These are phyloP conservation scores for Psidium friedrichsthalianum DNA, from an alignment of 345 rosid species.

Conservation along the genomic window DNA sequence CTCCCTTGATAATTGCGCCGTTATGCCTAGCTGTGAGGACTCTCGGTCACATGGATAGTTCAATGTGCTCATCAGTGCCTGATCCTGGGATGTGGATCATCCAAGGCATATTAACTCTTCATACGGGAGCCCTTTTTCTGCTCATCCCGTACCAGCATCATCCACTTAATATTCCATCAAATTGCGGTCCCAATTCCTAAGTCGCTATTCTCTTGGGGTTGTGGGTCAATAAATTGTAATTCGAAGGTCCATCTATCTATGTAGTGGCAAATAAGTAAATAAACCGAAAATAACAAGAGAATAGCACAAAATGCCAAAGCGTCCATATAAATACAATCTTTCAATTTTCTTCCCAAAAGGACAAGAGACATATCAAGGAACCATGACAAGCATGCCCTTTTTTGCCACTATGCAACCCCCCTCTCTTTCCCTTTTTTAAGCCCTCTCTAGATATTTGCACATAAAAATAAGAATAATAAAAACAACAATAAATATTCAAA, in stretches of 20 bases:
- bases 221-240: background rate
- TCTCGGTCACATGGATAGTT: no score
- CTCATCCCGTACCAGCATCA: background rate
- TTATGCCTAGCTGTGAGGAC: no score
- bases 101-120: no score
- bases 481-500: background rate
- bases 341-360: background rate
- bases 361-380: background rate
- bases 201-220: background rate
- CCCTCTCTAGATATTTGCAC: background rate
- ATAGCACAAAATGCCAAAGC: background rate
- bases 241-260: background rate
- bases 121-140: background rate
- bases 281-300: background rate
- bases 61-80: no score
- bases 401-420: background rate
- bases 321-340: constrained; percentile 7
- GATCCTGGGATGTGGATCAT: no score
- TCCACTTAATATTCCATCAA: background rate
- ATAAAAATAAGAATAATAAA: background rate
- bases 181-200: background rate
- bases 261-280: constrained; percentile 11
- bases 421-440: background rate
- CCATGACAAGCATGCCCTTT: constrained; percentile 2
- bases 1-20: no score